Evolutionary conservation across 1,284 basidiomycete species (phyloP), one percentile per base, ranked within the genome.

Genomic region (Ceratobasidium papillatum): DNA sequence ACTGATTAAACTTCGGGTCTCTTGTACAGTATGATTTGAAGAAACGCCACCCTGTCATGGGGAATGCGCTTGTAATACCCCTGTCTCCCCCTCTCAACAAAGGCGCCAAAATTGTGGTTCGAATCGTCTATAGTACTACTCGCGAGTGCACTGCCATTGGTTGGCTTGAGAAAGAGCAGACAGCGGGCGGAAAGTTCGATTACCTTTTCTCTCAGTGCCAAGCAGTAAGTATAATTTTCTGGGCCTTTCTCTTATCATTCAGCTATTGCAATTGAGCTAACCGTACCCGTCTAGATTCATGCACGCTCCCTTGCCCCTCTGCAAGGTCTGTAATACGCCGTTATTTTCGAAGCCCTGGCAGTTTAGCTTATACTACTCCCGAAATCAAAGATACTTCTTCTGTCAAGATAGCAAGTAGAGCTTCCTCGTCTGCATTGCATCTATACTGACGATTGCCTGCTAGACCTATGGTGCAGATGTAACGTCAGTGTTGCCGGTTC

Each of bases 141-240:
- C 84, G 88, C 74, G 84, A 90, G 38, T 92, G 91, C 81, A 93
- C 90, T 12, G 95, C 96, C 0, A 84, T 99, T n/a, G 96, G 97
- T 76, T 99, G 96, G 95, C 87, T 99, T 38, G 89, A 89, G 45
- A 93, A 94, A 78, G 90, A 92, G 90, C 96, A 98, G 83, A 99
- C 96, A 0, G 93, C 95, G 76, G 93, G 93, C 27, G 94, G 95
- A 80, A 84, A 85, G 74, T 91, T 93, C 82, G 93, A 95, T 0
- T 98, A 94, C 84, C 84, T 98, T 45, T 98, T 98, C 86, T 96
- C 94, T 75, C 96, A 99, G 82, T 95, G 93, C 80, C 96, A 98
- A 81, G 95, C 96, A 17, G 81, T 81, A 41, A 58, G 79, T 17
- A 25, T 25, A 47, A 36, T 76, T 77, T 74, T 75, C 65, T 36